Percentiles rank a stretch among this genome's conserved stretches.
Conservation (phyloP, 768 basidiomycete species). For the Boletellus emodensis region DNA sequence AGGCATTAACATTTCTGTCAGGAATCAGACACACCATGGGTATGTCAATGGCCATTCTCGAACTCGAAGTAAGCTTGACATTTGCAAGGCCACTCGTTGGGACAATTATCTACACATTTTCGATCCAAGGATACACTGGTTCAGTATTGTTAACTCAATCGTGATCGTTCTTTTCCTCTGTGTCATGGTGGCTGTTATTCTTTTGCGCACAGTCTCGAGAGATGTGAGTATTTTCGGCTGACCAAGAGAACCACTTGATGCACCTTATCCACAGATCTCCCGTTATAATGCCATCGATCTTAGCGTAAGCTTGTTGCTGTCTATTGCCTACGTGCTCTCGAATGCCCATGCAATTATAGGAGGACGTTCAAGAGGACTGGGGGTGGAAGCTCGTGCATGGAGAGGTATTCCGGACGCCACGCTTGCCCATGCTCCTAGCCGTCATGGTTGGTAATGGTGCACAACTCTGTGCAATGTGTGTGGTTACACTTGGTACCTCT, state of each 20-base stretch:
- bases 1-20: constrained; percentile 27
- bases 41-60: constrained; percentile 22
- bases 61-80: constrained; percentile 6
- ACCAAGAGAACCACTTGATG: neutral
- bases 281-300: constrained; percentile 95
- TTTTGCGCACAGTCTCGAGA: constrained; percentile 79
- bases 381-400: constrained; percentile 98
- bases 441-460: constrained; percentile 80
- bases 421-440: constrained; percentile 71
- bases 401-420: constrained; percentile 88
- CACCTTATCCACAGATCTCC: constrained; percentile 11
- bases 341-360: constrained; percentile 39
- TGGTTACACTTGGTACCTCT: constrained; percentile 71
- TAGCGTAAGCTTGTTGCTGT: constrained; percentile 49
- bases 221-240: constrained; percentile 52
- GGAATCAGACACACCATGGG: constrained; percentile 87
- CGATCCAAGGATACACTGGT: constrained; percentile 95
- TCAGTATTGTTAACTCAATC: constrained; percentile 88
- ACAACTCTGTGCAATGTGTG: constrained; percentile 70
- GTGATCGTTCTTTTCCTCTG: constrained; percentile 91
- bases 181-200: constrained; percentile 89
- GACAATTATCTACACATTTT: constrained; percentile 94
- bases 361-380: constrained; percentile 96
- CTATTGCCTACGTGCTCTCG: neutral
- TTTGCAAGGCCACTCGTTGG: constrained; percentile 83